Percentiles rank a stretch among this genome's conserved stretches.
Conservation (phyloP, 108 stramenopile species). For the Conticribra guillardii region DNA sequence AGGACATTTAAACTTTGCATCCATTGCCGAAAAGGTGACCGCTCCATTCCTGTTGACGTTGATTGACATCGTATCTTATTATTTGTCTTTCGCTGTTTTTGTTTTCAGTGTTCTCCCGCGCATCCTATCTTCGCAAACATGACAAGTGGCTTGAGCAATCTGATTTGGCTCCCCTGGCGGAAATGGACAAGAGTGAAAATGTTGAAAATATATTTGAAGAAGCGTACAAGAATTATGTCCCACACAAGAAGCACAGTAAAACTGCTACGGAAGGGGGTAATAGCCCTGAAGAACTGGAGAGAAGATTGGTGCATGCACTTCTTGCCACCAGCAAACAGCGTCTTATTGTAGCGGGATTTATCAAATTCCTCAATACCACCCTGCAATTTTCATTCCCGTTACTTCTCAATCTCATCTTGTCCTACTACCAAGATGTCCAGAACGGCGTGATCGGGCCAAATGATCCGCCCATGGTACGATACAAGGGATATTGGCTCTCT, state of each 20-base stretch:
- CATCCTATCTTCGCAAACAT: conserved; percentile 41
- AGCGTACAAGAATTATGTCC: conserved; percentile 46
- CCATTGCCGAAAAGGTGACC: no score
- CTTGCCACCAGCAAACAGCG: conserved; percentile 54
- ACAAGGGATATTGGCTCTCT: conserved; percentile 80
- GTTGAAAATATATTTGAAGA: conserved; percentile 60
- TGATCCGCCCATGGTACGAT: conserved; percentile 50
- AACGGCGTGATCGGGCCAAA: conserved; percentile 47
- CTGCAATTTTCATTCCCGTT: conserved; percentile 79
- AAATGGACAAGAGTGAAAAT: conserved; percentile 48
- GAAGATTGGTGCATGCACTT: conserved; percentile 40
- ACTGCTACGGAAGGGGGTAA: background rate
- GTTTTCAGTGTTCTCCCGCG: conserved; percentile 72
- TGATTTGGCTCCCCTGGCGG: conserved; percentile 63
- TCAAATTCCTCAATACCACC: conserved; percentile 55
- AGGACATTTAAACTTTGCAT: no score
- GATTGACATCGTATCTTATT: no score
- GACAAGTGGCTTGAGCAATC: conserved; percentile 57
- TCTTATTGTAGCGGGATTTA: conserved; percentile 61
- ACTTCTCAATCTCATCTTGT: conserved; percentile 63
- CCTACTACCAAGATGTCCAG: conserved; percentile 68
- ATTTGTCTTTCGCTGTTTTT: no score
- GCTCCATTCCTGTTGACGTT: no score
- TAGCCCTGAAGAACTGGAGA: conserved; percentile 34
- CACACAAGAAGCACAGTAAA: conserved; percentile 18